Conservation (phyloP, 139 green algal genomes). For the Yamagishiella unicocca region DNA sequence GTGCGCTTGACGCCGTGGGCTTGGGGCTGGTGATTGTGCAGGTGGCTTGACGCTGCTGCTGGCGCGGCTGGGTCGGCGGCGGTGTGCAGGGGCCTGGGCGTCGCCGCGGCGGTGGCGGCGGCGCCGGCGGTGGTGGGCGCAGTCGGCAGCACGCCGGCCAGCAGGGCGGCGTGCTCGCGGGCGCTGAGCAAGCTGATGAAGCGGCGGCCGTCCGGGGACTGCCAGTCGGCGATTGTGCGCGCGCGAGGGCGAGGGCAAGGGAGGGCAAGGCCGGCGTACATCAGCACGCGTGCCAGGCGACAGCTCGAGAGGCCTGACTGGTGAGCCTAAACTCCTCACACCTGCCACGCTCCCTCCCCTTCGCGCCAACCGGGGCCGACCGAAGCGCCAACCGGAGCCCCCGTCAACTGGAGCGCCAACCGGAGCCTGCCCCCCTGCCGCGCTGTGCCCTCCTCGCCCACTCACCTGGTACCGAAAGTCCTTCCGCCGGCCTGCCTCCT, state of each 20-base stretch:
- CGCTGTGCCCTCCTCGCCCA: background rate
- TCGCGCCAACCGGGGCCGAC: background rate
- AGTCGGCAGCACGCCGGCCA: background rate
- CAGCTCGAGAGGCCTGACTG: background rate
- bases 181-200: conserved; percentile 39
- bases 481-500: conserved; percentile 32
- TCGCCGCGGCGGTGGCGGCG: background rate
- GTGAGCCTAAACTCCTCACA: background rate
- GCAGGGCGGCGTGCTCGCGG: conserved; percentile 24
- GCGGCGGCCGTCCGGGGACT: conserved; percentile 37
- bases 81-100: no score
- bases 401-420: no score
- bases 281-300: background rate
- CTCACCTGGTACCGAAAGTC: conserved; percentile 45
- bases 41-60: background rate
- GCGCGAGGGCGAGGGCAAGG: background rate
- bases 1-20: background rate
- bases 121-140: no score
- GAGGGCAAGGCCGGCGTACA: no score
- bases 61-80: background rate
- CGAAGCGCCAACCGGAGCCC: background rate
- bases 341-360: background rate
- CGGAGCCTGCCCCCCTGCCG: background rate
- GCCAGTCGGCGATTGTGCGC: background rate
- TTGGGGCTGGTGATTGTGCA: no score